These are phyloP conservation scores for Exophiala alcalophila DNA, from an alignment of 2,329 filamentous ascomycete species.

Conservation along the genomic window DNA sequence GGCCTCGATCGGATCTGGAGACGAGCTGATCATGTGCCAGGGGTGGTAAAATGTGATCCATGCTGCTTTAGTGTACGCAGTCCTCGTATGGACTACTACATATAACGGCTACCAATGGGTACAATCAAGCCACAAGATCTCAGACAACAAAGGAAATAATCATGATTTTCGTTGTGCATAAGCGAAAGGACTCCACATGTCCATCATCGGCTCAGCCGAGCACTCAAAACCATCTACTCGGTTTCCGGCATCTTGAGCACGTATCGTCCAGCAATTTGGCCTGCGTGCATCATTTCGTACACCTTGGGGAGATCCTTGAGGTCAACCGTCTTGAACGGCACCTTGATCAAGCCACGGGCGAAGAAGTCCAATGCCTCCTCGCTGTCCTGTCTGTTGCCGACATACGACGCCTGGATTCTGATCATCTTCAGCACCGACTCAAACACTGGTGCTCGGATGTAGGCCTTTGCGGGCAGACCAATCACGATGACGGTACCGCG, in stretches of 20 bases:
- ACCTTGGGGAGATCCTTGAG: conserved; percentile 75
- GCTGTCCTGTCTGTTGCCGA: conserved; percentile 85
- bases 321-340: conserved; percentile 80
- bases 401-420: conserved; percentile 87
- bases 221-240: conserved; percentile 19
- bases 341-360: conserved; percentile 76
- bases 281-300: conserved; percentile 66
- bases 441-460: conserved; percentile 80
- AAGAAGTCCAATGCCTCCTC: conserved; percentile 91
- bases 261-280: conserved; percentile 44
- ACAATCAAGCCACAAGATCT: no score
- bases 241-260: conserved; percentile 43
- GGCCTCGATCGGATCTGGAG: no score
- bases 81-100: no score
- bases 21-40: no score
- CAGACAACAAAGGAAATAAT: no score
- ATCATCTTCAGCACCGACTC: conserved; percentile 88
- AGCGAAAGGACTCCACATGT: background rate
- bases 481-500: conserved; percentile 83
- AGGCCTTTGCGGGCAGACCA: conserved; percentile 77
- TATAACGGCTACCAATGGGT: no score
- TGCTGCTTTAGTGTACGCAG: no score
- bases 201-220: conserved; percentile 3
- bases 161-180: conserved; percentile 1
- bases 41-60: no score